Base-by-base conservation (phyloP, 78 protist species). In the Blattamonas nauphoetae region DNA sequence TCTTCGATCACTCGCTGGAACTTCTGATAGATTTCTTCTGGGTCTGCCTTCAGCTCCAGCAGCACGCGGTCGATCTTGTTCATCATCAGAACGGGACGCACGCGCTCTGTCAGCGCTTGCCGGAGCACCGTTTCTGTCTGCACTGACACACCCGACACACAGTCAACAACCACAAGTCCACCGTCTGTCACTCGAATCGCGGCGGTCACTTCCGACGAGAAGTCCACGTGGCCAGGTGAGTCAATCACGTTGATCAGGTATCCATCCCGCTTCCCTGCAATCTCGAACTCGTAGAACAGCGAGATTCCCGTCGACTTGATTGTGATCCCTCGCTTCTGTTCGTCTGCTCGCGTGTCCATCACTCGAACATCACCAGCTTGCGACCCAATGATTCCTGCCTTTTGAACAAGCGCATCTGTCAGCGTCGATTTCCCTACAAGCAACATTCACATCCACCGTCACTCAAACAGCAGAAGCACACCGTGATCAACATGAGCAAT, bases 121-220 rank as follows among this genome's bases (percentile, higher is more conserved):
- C 99, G 95, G 41, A 97, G 94, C 87, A 97, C 99, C 71, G 99
- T 97, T 92, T 98, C 99, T 80, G 99, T 97, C 92, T 98, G 99
- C 85, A 97, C 99, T 89, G 98, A 97, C 84, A 97, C 99, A 81
- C 99, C 99, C 44, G 96, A 97, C 85, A 97, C 95, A 91, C 95
- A 94, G 90, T 98, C 99, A 71, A 98, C 98, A 83, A 98, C 99
- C 11, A 95, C 95, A 11, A 79, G 42, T 4, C 42, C 83, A 79
- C 83, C 83, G 6, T 79, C 83, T 32, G 83, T 79, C 6, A 79
- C 83, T 32, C 83, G 83, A 79, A 79, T 79, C 29, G 83, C 83
- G 41, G 83, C 83, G 5, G 83, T 38, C 6, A 79, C 83, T 21
- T 79, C 83, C 4, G 45, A 38, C 4, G 83, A 79, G 41, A 79